These are phyloP conservation scores for Phytophthora sp. DNA, from an alignment of 352 stramenopile species.

Conservation along the genomic window DNA sequence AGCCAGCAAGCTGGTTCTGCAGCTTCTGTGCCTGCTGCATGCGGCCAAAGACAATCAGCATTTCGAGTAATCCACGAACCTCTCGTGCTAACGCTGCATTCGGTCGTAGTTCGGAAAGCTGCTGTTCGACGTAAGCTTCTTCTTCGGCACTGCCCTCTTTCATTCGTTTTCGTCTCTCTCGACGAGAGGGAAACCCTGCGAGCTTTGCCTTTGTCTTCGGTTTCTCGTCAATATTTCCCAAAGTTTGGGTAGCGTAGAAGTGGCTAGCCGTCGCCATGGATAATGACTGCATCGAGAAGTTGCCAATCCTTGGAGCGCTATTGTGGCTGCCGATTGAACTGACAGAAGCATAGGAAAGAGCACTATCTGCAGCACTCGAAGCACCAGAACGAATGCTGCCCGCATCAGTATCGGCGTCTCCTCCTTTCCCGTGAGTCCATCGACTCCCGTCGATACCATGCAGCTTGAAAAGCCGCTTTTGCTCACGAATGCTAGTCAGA, in stretches of 20 bases:
- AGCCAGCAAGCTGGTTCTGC: conserved; percentile 47
- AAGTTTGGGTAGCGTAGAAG: conserved; percentile 71
- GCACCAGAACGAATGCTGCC: conserved; percentile 52
- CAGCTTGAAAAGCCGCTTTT: conserved; percentile 80
- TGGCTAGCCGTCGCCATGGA: conserved; percentile 66
- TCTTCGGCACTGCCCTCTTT: conserved; percentile 76
- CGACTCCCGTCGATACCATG: conserved; percentile 77
- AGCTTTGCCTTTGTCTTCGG: conserved; percentile 47
- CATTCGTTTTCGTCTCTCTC: conserved; percentile 68
- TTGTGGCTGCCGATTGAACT: conserved; percentile 85
- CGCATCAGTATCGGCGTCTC: conserved; percentile 37
- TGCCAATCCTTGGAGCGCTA: conserved; percentile 64
- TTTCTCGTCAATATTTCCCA: conserved; percentile 42
- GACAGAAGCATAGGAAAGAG: conserved; percentile 64
- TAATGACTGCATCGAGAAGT: conserved; percentile 71
- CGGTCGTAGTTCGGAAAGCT: conserved; percentile 48
- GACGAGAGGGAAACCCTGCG: conserved; percentile 48
- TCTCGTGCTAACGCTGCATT: conserved; percentile 46
- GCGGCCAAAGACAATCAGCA: conserved; percentile 65
- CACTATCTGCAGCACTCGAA: conserved; percentile 62
- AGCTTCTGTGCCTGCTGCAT: conserved; percentile 45
- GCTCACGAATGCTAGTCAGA: conserved; percentile 67
- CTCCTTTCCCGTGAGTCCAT: conserved; percentile 38
- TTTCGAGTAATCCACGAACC: conserved; percentile 47
- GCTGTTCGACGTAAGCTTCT: conserved; percentile 61